Evolutionary conservation across 2,329 filamentous ascomycete species (phyloP).

Genomic region (Phyllosticta citriasiana): DNA sequence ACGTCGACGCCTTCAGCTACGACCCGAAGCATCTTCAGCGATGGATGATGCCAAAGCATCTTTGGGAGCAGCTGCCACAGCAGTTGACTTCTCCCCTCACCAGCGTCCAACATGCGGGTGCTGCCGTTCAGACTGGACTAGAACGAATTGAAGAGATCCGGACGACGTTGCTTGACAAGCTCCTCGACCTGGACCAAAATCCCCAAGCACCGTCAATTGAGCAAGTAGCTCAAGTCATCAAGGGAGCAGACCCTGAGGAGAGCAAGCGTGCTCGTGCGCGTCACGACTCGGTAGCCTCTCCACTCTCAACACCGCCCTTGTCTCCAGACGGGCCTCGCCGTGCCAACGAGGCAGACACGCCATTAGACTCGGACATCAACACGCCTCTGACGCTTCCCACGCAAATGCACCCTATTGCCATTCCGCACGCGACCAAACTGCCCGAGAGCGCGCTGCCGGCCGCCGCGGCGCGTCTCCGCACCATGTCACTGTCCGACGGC

Average conservation of each 20-base stretch:
- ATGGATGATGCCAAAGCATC: slow-evolving; percentile 29
- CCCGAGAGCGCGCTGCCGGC: background rate
- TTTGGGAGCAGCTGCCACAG: slow-evolving; percentile 28
- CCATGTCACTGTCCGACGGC: background rate
- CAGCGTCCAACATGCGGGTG: slow-evolving; percentile 33
- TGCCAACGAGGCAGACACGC: background rate
- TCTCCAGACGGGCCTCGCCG: background rate
- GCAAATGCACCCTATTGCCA: background rate
- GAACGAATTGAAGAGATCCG: slow-evolving; percentile 23
- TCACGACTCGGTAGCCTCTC: slow-evolving; percentile 7
- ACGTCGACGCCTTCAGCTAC: slow-evolving; percentile 29
- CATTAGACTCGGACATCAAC: background rate
- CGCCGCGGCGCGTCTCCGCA: background rate
- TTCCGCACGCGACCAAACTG: background rate
- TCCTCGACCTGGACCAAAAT: background rate
- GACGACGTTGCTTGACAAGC: slow-evolving; percentile 13
- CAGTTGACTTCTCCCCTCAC: slow-evolving; percentile 24
- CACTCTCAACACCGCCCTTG: slow-evolving; percentile 7
- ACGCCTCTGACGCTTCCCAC: background rate
- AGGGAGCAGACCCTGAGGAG: background rate
- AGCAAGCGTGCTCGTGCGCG: background rate
- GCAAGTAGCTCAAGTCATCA: background rate
- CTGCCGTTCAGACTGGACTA: slow-evolving; percentile 34
- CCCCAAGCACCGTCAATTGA: background rate
- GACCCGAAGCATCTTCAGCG: slow-evolving; percentile 25